Evolutionary conservation across 2,329 filamentous ascomycete species (phyloP).

Genomic region (Aphanocladium album): DNA sequence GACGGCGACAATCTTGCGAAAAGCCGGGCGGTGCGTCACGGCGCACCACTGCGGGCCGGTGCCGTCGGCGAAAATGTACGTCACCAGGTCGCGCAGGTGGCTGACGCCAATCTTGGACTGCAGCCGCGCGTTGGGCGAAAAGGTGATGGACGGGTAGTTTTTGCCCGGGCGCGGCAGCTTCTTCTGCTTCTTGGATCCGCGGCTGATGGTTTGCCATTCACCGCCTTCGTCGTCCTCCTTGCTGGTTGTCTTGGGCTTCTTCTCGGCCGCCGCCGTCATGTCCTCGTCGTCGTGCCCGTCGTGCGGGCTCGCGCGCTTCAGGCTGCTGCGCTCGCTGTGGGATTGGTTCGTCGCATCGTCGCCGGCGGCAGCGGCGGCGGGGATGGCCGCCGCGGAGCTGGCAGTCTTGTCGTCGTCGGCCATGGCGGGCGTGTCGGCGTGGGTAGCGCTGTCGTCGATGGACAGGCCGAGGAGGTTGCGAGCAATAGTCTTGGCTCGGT

Average conservation of each 20-base stretch:
- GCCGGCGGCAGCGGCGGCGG: not conserved
- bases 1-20: slow-evolving; percentile 77
- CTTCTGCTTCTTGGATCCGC: slow-evolving; percentile 53
- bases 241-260: slow-evolving; percentile 19
- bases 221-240: slow-evolving; percentile 24
- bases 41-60: slow-evolving; percentile 60
- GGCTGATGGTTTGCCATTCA: slow-evolving; percentile 53
- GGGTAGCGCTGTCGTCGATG: not conserved
- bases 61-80: slow-evolving; percentile 65
- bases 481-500: slow-evolving; percentile 18
- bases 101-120: slow-evolving; percentile 58
- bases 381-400: not conserved
- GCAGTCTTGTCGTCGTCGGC: not conserved
- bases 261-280: not conserved
- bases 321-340: slow-evolving; percentile 33
- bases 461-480: slow-evolving; percentile 13
- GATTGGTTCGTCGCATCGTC: not conserved
- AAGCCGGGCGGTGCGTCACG: slow-evolving; percentile 56
- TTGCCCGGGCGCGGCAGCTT: slow-evolving; percentile 52
- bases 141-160: slow-evolving; percentile 56
- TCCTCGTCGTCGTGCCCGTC: slow-evolving; percentile 24
- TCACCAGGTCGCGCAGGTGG: slow-evolving; percentile 57
- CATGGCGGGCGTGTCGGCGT: not conserved
- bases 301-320: slow-evolving; percentile 47
- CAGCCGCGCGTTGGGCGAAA: slow-evolving; percentile 53